Evolutionary conservation across 352 stramenopile genomes (phyloP).

Genomic region (Peronospora belbahrii): DNA sequence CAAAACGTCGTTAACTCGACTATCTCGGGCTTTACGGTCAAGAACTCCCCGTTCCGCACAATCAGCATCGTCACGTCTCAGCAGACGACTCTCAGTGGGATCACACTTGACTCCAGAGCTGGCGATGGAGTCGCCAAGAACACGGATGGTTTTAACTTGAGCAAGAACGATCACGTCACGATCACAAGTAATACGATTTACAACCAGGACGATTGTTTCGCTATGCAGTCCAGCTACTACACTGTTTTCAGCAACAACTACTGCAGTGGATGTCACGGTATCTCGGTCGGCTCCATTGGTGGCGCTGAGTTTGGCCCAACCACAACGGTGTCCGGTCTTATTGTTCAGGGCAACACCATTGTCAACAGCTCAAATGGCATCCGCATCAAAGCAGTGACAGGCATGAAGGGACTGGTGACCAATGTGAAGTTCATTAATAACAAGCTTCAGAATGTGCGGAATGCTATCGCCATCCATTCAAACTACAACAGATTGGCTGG

Average conservation of each 20-base stretch:
- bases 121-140: slow-evolving; percentile 12
- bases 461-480: slow-evolving; percentile 15
- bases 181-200: slow-evolving; percentile 28
- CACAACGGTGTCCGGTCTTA: slow-evolving; percentile 13
- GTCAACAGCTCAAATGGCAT: slow-evolving; percentile 21
- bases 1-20: slow-evolving; percentile 18
- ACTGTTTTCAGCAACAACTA: slow-evolving; percentile 11
- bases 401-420: slow-evolving; percentile 9
- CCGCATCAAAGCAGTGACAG: slow-evolving; percentile 14
- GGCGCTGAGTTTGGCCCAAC: slow-evolving; percentile 5
- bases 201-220: slow-evolving; percentile 24
- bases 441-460: slow-evolving; percentile 8
- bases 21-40: slow-evolving; percentile 30
- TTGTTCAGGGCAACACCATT: slow-evolving; percentile 18
- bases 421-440: slow-evolving; percentile 15
- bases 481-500: slow-evolving; percentile 11
- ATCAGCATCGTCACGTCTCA: slow-evolving; percentile 26
- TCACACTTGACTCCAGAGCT: slow-evolving; percentile 10
- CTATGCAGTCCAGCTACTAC: slow-evolving; percentile 18
- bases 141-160: slow-evolving; percentile 23
- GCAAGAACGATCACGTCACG: slow-evolving; percentile 21
- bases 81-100: too few species aligned
- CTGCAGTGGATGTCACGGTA: slow-evolving; percentile 19
- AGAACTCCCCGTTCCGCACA: slow-evolving; percentile 23
- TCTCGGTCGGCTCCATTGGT: slow-evolving; percentile 20